A percentile compares a stretch with the other conserved stretches of the same genome.
Evolutionary conservation across 225 moss, liverwort and hornwort species (phyloP).

Genomic region (Polytrichum formosum): DNA sequence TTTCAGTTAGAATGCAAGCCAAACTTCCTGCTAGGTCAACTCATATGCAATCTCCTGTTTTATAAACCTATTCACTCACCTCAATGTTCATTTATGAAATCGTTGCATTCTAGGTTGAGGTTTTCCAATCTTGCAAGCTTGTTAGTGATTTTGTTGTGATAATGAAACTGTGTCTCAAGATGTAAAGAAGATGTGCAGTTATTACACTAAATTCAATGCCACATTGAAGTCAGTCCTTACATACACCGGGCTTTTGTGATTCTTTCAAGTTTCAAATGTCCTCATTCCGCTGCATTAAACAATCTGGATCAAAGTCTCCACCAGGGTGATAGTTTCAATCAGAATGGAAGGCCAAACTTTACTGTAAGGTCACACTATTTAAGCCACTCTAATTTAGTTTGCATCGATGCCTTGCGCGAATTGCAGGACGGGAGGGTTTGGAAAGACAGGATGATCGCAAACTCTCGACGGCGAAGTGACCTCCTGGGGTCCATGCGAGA

Average conservation of each 20-base stretch:
- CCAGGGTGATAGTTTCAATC: neutral
- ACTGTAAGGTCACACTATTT: neutral
- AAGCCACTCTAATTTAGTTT: neutral
- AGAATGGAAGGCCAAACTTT: neutral
- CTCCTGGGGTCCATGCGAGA: slow-evolving; percentile 50
- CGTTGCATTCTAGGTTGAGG: neutral
- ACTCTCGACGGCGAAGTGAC: slow-evolving; percentile 38
- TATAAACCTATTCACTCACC: neutral
- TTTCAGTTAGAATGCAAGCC: neutral
- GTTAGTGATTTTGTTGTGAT: no score
- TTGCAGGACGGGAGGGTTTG: slow-evolving; percentile 42
- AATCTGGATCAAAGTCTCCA: neutral
- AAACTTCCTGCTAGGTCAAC: neutral
- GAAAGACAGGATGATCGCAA: slow-evolving; percentile 41
- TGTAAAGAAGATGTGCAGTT: neutral
- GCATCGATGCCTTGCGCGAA: neutral
- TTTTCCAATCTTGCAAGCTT: neutral
- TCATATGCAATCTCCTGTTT: neutral
- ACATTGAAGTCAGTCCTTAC: neutral
- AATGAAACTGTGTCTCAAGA: neutral
- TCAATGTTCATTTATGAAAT: neutral
- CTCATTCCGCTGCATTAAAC: neutral
- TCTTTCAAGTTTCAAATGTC: neutral
- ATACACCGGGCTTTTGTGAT: neutral
- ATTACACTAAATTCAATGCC: neutral